Percentiles rank a stretch among this genome's conserved stretches.
phyloP scores from a whole-genome alignment of 2,329 filamentous ascomycete species.

The Purpureocillium takamizusanense region DNA sequence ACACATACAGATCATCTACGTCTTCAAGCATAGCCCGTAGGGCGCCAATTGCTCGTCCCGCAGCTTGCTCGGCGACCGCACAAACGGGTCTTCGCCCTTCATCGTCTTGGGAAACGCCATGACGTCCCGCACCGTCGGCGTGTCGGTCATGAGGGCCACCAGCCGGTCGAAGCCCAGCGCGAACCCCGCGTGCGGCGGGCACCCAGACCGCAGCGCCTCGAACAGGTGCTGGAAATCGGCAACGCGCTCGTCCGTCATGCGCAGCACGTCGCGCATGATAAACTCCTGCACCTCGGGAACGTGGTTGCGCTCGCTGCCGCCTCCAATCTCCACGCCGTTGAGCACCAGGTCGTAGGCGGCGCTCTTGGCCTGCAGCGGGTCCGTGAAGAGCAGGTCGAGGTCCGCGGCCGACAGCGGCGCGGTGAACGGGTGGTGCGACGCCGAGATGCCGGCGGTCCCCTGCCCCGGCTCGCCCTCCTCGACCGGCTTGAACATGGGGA shows the following conservation, averaged over 20 bases:
- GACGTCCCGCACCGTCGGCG: slow-evolving; percentile 75
- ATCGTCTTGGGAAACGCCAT: slow-evolving; percentile 96
- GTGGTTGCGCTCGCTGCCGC: slow-evolving; percentile 89
- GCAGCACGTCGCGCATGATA: slow-evolving; percentile 73
- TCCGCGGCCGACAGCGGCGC: slow-evolving; percentile 67
- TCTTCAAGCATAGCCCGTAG: slow-evolving; percentile 32
- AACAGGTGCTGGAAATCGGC: slow-evolving; percentile 78
- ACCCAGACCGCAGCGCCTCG: slow-evolving; percentile 72
- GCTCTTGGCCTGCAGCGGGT: slow-evolving; percentile 65
- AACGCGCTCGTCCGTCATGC: slow-evolving; percentile 65
- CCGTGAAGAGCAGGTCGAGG: slow-evolving; percentile 61
- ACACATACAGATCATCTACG: not conserved
- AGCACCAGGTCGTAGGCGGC: slow-evolving; percentile 95
- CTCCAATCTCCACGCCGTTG: slow-evolving; percentile 90
- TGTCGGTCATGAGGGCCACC: slow-evolving; percentile 68
- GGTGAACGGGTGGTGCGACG: slow-evolving; percentile 95
- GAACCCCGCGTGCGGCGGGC: slow-evolving; percentile 90
- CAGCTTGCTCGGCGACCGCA: slow-evolving; percentile 65
- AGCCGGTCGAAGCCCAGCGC: slow-evolving; percentile 88
- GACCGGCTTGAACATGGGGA: slow-evolving; percentile 81
- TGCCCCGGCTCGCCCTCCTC: slow-evolving; percentile 61
- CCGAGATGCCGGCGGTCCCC: slow-evolving; percentile 67
- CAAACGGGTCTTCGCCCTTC: slow-evolving; percentile 77
- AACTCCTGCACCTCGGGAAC: slow-evolving; percentile 73
- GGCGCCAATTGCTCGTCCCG: slow-evolving; percentile 44